These are phyloP conservation scores for Aspergillus texensis DNA, from an alignment of 2,329 filamentous ascomycete species.

Conservation along the genomic window DNA sequence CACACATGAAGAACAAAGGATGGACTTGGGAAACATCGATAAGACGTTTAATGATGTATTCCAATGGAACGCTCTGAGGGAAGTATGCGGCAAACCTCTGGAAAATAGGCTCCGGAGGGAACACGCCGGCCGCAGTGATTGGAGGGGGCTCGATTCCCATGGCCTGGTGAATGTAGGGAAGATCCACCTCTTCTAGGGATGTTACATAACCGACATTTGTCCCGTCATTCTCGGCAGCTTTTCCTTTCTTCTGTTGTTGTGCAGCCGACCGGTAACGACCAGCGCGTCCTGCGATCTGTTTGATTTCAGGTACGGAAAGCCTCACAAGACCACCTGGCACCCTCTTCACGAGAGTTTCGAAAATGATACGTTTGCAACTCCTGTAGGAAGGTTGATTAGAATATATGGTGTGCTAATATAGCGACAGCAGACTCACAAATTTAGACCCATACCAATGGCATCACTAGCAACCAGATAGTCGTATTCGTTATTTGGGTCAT, in stretches of 20 bases:
- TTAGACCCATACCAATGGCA: slow-evolving; percentile 96
- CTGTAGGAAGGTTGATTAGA: slow-evolving; percentile 36
- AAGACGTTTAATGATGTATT: slow-evolving; percentile 77
- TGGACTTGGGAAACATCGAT: slow-evolving; percentile 68
- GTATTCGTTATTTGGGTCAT: slow-evolving; percentile 93
- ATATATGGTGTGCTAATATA: neutral
- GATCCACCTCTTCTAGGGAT: slow-evolving; percentile 71
- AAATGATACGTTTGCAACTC: slow-evolving; percentile 84
- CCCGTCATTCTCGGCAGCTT: slow-evolving; percentile 20
- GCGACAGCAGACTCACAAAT: slow-evolving; percentile 62
- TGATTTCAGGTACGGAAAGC: slow-evolving; percentile 76
- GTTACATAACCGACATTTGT: slow-evolving; percentile 72
- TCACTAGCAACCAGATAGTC: slow-evolving; percentile 93
- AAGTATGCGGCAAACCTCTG: slow-evolving; percentile 82
- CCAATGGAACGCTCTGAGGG: slow-evolving; percentile 76
- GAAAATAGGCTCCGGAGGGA: slow-evolving; percentile 70
- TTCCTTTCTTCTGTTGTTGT: slow-evolving; percentile 46
- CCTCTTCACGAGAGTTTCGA: slow-evolving; percentile 76
- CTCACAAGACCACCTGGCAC: slow-evolving; percentile 61
- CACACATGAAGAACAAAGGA: slow-evolving; percentile 70
- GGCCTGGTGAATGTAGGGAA: slow-evolving; percentile 62
- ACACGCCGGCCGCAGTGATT: slow-evolving; percentile 71
- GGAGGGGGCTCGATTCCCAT: slow-evolving; percentile 67
- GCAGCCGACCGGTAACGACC: slow-evolving; percentile 79
- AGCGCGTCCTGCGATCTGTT: slow-evolving; percentile 92